phyloP scores from a whole-genome alignment of 1,284 basidiomycete species.

The Sphagnurus paluster region DNA sequence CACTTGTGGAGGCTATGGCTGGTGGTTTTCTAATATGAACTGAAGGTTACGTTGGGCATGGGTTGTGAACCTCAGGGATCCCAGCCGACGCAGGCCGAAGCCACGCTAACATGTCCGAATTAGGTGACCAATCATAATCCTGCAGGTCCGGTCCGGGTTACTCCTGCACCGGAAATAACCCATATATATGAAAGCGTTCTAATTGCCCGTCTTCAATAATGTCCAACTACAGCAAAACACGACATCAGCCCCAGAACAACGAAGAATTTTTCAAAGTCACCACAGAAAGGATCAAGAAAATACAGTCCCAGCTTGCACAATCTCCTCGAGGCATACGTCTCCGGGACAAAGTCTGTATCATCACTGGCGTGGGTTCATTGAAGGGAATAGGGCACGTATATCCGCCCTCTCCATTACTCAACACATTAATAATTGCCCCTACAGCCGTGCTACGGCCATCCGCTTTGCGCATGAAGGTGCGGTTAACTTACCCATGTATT shows the following conservation, averaged over 20 bases:
- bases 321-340: constrained; percentile 60
- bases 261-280: constrained; percentile 60
- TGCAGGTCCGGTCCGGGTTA: constrained; percentile 1
- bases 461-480: constrained; percentile 82
- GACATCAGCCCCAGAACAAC: constrained; percentile 24
- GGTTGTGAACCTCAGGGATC: neutral
- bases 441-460: constrained; percentile 72
- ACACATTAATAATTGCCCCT: constrained; percentile 4
- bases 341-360: constrained; percentile 83
- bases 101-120: too few species aligned
- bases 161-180: neutral
- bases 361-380: constrained; percentile 85
- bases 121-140: neutral
- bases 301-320: constrained; percentile 68
- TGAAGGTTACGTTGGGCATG: neutral
- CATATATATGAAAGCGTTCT: neutral
- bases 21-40: neutral
- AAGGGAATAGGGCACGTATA: constrained; percentile 78
- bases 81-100: neutral
- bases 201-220: constrained; percentile 12
- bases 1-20: constrained; percentile 18
- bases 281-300: constrained; percentile 61
- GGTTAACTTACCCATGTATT: constrained; percentile 8
- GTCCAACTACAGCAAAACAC: constrained; percentile 31
- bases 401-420: constrained; percentile 7